Evolutionary conservation across 2,329 filamentous ascomycete species (phyloP).

Genomic region (Hyphodiscus sp.): DNA sequence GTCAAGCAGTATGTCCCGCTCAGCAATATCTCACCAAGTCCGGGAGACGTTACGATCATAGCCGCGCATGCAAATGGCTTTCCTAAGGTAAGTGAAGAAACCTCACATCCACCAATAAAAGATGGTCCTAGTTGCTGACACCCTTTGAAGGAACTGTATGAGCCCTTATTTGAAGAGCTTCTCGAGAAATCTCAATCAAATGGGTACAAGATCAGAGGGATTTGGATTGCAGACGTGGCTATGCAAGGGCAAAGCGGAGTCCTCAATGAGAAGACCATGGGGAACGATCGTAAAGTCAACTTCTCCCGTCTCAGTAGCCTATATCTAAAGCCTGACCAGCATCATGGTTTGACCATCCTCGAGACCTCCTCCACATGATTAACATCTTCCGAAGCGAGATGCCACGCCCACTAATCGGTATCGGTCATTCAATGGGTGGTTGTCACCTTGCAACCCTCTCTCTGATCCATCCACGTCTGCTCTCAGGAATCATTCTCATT

Average conservation of each 20-base stretch:
- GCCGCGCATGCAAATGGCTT: slow-evolving; percentile 86
- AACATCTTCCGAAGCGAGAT: slow-evolving; percentile 77
- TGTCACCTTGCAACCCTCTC: slow-evolving; percentile 64
- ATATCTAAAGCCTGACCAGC: not conserved
- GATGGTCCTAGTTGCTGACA: not conserved
- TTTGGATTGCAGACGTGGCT: slow-evolving; percentile 83
- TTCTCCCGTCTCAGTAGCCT: not conserved
- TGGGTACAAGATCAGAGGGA: slow-evolving; percentile 64
- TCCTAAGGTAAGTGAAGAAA: slow-evolving; percentile 56
- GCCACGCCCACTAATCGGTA: slow-evolving; percentile 59
- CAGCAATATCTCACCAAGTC: not conserved
- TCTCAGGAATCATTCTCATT: slow-evolving; percentile 68
- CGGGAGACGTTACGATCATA: slow-evolving; percentile 43
- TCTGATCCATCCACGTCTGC: slow-evolving; percentile 72
- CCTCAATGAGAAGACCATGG: slow-evolving; percentile 67
- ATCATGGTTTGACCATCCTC: slow-evolving; percentile 62
- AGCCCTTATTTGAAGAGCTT: slow-evolving; percentile 82
- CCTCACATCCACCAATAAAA: no score
- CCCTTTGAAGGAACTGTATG: slow-evolving; percentile 67
- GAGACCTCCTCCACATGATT: slow-evolving; percentile 76
- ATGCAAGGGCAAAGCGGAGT: slow-evolving; percentile 73
- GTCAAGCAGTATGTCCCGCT: slow-evolving; percentile 1
- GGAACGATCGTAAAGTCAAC: slow-evolving; percentile 65
- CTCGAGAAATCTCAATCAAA: slow-evolving; percentile 46
- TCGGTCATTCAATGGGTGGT: slow-evolving; percentile 85